Evolutionary conservation across 2,329 filamentous ascomycete species (phyloP).

Genomic region (Arthrobotrys iridis): DNA sequence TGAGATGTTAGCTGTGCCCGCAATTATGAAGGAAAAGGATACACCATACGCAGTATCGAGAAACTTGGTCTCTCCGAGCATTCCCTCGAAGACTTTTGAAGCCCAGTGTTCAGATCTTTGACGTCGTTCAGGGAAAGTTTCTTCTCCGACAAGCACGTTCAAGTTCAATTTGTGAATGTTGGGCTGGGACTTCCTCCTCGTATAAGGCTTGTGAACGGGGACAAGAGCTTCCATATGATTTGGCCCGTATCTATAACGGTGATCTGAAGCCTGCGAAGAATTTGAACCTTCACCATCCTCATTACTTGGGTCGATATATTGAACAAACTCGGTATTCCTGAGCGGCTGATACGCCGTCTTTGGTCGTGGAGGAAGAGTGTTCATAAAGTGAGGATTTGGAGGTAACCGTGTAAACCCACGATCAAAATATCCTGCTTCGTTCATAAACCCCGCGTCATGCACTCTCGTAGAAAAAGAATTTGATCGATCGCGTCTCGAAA

Average conservation of each 20-base stretch:
- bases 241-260: conserved; percentile 46
- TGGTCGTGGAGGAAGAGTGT: conserved; percentile 43
- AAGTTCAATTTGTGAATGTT: conserved; percentile 53
- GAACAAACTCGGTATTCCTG: conserved; percentile 52
- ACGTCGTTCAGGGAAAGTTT: conserved; percentile 25
- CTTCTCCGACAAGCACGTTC: conserved; percentile 47
- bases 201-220: conserved; percentile 43
- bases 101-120: conserved; percentile 47
- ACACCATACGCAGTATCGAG: conserved; percentile 45
- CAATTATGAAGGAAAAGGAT: background rate
- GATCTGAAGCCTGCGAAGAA: conserved; percentile 50
- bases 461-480: conserved; percentile 39
- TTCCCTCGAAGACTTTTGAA: conserved; percentile 43
- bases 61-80: conserved; percentile 46
- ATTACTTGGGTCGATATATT: conserved; percentile 47
- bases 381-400: conserved; percentile 50
- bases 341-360: conserved; percentile 52
- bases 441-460: conserved; percentile 30
- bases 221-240: conserved; percentile 34
- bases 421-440: conserved; percentile 19
- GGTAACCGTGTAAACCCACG: conserved; percentile 37
- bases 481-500: conserved; percentile 41
- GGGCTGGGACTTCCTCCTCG: conserved; percentile 44
- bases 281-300: conserved; percentile 50
- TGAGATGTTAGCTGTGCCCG: conserved; percentile 38